phyloP scores from a whole-genome alignment of 1,284 basidiomycete species.

The Cutaneotrichosporon mucoides region DNA sequence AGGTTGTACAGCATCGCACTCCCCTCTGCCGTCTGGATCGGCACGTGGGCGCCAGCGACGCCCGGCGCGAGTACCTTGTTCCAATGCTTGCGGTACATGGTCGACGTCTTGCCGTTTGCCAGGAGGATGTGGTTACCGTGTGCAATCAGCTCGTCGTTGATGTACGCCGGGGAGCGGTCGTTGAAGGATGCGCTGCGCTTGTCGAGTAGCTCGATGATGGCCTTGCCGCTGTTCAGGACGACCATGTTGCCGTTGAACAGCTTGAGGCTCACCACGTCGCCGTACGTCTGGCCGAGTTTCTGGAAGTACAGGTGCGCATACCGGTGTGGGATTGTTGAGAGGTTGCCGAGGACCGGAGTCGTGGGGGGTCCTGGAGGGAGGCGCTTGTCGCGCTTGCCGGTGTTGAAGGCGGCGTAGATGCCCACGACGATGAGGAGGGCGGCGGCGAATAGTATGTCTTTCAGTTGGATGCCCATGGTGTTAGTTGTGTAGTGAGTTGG shows the following conservation, averaged over 20 bases:
- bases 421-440: background rate
- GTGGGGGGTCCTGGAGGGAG: constrained; percentile 9
- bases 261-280: constrained; percentile 9
- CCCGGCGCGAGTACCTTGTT: constrained; percentile 3
- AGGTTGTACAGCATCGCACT: constrained; percentile 9
- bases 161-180: constrained; percentile 8
- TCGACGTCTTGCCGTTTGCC: constrained; percentile 2
- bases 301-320: constrained; percentile 10
- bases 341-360: constrained; percentile 8
- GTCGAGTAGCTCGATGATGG: constrained; percentile 8
- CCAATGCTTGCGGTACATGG: constrained; percentile 8
- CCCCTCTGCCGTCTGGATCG: constrained; percentile 10
- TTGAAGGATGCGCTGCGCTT: constrained; percentile 8
- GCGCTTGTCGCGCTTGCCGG: constrained; percentile 5
- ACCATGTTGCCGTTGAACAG: constrained; percentile 12
- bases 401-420: background rate
- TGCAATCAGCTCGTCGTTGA: constrained; percentile 11
- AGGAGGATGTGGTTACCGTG: constrained; percentile 8
- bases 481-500: too few relatives aligned
- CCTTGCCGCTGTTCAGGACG: constrained; percentile 4
- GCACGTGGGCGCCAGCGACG: background rate
- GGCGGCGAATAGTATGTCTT: background rate
- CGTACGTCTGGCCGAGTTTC: constrained; percentile 2
- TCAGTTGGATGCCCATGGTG: too few relatives aligned
- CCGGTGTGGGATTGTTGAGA: constrained; percentile 8